Base-by-base conservation (phyloP, 2,329 filamentous ascomycete genomes). In the Cladosporium sphaerospermum region DNA sequence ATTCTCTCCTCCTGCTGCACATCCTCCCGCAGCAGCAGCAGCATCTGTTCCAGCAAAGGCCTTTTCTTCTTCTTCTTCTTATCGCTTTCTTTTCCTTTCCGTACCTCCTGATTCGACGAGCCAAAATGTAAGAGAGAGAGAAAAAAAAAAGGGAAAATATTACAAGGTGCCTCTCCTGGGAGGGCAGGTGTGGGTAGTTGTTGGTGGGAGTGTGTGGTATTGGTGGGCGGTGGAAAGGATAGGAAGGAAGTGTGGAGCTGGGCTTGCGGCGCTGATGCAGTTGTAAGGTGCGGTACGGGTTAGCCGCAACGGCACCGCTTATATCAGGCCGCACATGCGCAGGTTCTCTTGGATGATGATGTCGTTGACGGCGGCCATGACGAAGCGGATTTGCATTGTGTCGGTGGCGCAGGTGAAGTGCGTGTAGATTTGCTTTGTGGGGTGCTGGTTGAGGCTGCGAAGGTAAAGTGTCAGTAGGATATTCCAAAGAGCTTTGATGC, bases 301-400 rank as follows among this genome's bases (percentile, higher is more conserved):
- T 39, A 4, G 8, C 11, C 11, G n/a, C 13, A 28, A 18, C 23
- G 18, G 11, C 16, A 23, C 40, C 46, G 32, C 18, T 62, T 86
- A 96, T 81, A 97, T 96, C 72, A 97, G 79, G 81, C 92, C 92
- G 75, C 91, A 96, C 73, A 95, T 82, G 73, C 93, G 87, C 61
- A 99, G 84, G 77, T 99, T 99, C 77, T 97, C 93, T 78, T 99
- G 93, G 73, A 99, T 99, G 76, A 99, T 99, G 73, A 99, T 99
- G 76, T 99, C 93, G 76, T 99, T 99, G 68, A 99, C 93, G 62
- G 93, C 93, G 57, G 92, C 91, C 93, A 99, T 99, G 75, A 99
- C 93, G 79, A 99, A 97, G 69, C 93, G 86, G 66, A 99, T 99
- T 74, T 99, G 93, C 67, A 93, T 96, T 32, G 93, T 99, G 70